Conservation (phyloP, 176 grass and related monocot species). For the Juncus effusus region DNA sequence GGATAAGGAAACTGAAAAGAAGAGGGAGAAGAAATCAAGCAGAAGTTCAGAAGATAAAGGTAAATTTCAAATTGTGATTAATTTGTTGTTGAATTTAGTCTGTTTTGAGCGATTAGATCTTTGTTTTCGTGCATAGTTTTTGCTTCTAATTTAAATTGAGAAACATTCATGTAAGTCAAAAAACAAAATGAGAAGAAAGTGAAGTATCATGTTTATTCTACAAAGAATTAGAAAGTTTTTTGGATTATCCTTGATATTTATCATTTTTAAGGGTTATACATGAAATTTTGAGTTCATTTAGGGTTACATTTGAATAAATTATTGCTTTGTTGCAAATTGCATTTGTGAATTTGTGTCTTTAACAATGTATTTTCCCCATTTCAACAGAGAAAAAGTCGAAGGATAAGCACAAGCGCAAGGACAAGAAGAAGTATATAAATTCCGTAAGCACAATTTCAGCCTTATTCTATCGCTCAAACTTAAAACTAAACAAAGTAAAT, state of each 20-base stretch:
- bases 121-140: too few species aligned
- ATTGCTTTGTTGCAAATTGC: neutral
- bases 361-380: slow-evolving; percentile 2
- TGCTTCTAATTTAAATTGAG: too few species aligned
- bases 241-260: neutral
- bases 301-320: neutral
- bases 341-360: slow-evolving; percentile 1
- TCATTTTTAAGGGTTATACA: neutral
- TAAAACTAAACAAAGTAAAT: neutral
- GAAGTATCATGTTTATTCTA: too few species aligned
- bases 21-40: slow-evolving; percentile 46
- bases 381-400: slow-evolving; percentile 38
- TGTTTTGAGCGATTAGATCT: neutral
- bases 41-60: slow-evolving; percentile 59
- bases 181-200: too few species aligned
- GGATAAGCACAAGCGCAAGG: slow-evolving; percentile 33
- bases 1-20: slow-evolving; percentile 35
- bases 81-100: neutral
- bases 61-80: slow-evolving; percentile 27
- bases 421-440: slow-evolving; percentile 20
- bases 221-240: neutral
- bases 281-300: neutral
- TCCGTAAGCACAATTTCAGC: slow-evolving; percentile 25
- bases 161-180: too few species aligned
- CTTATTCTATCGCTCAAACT: neutral